Base-by-base conservation (phyloP, 1,284 basidiomycete genomes). In the Polyporus tsugae region DNA sequence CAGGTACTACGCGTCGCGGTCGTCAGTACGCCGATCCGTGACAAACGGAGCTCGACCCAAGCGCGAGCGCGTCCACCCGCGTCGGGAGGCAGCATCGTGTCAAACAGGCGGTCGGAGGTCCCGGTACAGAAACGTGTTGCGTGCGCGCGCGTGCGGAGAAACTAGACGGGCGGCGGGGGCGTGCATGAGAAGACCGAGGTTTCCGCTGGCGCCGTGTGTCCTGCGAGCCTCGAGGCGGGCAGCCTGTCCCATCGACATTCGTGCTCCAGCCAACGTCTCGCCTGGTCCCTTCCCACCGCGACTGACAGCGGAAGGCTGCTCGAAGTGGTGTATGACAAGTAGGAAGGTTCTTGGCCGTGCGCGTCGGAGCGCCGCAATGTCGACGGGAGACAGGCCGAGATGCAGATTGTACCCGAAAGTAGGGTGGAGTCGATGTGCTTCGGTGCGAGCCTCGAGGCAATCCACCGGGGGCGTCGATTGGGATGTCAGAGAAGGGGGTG, bases 121-220 rank as follows among this genome's bases (percentile, higher is more conserved):
- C 46, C 46, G 46, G 46, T 29, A 11, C 22, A 25, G 46, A 52
- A 25, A 52, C 46, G 46, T 13, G 46, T 52, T 25, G 57, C n/a
- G 13, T 7, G 57, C 67, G 67, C 55, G 57, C 60, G 57, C 60
- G 38, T 52, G 19, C 71, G 71, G 71, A 68, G 71, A 72, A 72
- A 70, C 71, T 58, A 41, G 65, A 64, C 64, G 49, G 60, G 62
- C 60, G 57, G 71, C 58, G 62, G 67, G 52, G 64, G 53, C 61
- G 71, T 63, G 64, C 66, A 67, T 72, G 71, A 64, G 67, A 72
- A 67, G 38, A 42, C 71, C 71, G 71, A 72, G 69, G 71, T 67
- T 72, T 68, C 62, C 65, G 69, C 68, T 61, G 62, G n/a, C 57
- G 60, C 52, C 52, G 29, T 35, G 52, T 11, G 46, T 52, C 4